phyloP scores from a whole-genome alignment of 140 eudicot species.

The Senecio squalidus region DNA sequence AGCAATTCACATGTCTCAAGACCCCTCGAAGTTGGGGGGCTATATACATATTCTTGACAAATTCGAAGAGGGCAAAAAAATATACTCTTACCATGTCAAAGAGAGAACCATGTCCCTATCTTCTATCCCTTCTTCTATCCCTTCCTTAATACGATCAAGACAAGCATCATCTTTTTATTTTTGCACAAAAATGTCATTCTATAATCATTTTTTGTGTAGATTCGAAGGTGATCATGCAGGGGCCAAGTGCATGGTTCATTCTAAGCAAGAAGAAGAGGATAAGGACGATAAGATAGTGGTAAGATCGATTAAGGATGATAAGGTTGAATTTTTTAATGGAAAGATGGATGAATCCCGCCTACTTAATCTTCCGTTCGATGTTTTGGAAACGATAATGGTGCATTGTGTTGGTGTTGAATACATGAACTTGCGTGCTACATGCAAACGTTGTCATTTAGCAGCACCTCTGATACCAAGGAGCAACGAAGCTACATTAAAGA shows the following conservation, averaged over 20 bases:
- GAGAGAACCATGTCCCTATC: not conserved
- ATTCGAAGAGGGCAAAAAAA: not conserved
- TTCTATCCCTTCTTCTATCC: not conserved
- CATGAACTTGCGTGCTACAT: not conserved
- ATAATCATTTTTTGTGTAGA: not conserved
- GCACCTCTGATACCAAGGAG: not conserved
- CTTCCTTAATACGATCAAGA: too few relatives aligned
- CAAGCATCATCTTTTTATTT: not conserved
- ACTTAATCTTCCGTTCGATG: not conserved
- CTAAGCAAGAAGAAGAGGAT: not conserved
- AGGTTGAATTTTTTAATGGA: too few relatives aligned
- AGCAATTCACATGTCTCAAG: too few relatives aligned
- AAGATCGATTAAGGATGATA: not conserved
- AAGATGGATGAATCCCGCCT: not conserved
- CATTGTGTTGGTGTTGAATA: not conserved
- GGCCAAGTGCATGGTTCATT: not conserved
- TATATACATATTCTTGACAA: not conserved
- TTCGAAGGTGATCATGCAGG: not conserved
- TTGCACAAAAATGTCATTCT: not conserved
- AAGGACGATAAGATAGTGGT: not conserved
- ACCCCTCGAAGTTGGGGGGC: not conserved
- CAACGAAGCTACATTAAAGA: not conserved
- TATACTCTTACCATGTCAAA: not conserved
- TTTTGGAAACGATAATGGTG: not conserved
- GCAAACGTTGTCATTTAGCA: not conserved